These are phyloP conservation scores for Peniophora sp. DNA, from an alignment of 1,284 basidiomycete species.

Conservation along the genomic window DNA sequence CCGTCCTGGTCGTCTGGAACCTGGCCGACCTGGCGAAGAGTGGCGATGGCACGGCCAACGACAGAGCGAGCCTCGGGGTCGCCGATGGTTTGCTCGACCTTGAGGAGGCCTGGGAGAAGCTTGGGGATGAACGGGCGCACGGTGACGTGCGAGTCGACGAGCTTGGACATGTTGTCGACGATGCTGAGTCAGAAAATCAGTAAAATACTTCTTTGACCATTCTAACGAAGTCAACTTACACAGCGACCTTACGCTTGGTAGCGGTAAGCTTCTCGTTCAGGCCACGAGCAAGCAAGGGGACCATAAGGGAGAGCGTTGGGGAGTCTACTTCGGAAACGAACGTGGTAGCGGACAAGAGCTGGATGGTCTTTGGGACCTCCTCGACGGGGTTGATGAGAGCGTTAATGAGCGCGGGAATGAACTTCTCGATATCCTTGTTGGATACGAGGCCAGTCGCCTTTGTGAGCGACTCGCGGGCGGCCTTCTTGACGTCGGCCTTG, in stretches of 20 bases:
- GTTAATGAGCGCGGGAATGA: slow-evolving; percentile 97
- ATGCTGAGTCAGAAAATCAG: slow-evolving; percentile 44
- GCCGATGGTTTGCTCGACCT: slow-evolving; percentile 87
- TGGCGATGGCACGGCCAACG: slow-evolving; percentile 82
- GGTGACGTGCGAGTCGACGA: slow-evolving; percentile 91
- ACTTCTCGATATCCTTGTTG: slow-evolving; percentile 99
- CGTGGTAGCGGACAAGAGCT: slow-evolving; percentile 96
- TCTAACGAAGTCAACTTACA: slow-evolving; percentile 41
- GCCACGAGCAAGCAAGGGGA: slow-evolving; percentile 95
- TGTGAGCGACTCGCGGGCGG: slow-evolving; percentile 89
- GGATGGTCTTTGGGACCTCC: slow-evolving; percentile 95
- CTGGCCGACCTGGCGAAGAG: slow-evolving; percentile 89
- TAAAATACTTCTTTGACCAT: slow-evolving; percentile 9
- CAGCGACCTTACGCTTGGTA: slow-evolving; percentile 94
- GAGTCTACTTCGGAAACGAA: slow-evolving; percentile 99
- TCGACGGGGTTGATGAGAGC: slow-evolving; percentile 98
- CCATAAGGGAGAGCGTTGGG: slow-evolving; percentile 98
- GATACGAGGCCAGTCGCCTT: slow-evolving; percentile 91
- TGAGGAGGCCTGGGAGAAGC: slow-evolving; percentile 90
- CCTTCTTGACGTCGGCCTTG: slow-evolving; percentile 99
- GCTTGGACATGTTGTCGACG: slow-evolving; percentile 97
- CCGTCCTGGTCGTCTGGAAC: slow-evolving; percentile 75
- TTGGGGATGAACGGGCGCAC: slow-evolving; percentile 96
- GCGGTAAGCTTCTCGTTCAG: slow-evolving; percentile 91
- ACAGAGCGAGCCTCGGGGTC: slow-evolving; percentile 94